Evolutionary conservation across 352 stramenopile species (phyloP).

Genomic region (Globisporangium orthogonon): DNA sequence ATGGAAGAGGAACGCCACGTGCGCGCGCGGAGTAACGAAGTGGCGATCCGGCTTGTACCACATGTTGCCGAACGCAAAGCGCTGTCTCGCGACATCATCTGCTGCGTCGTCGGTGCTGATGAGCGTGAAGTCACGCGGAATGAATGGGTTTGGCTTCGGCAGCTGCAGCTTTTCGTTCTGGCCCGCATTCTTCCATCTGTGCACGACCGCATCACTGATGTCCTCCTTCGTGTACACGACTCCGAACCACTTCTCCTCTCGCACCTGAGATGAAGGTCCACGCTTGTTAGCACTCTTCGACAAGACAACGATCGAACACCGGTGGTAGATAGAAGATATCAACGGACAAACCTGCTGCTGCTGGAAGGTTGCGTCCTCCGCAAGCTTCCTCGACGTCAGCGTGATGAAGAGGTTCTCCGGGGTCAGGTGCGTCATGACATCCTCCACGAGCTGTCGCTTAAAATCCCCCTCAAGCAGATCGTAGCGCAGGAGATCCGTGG

Average conservation of each 20-base stretch:
- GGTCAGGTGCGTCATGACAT: conserved; percentile 39
- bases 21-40: conserved; percentile 56
- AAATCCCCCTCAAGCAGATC: conserved; percentile 55
- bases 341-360: conserved; percentile 17
- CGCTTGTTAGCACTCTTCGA: background rate
- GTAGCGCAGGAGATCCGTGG: conserved; percentile 54
- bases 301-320: background rate
- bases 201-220: conserved; percentile 23
- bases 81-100: conserved; percentile 25
- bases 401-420: conserved; percentile 44
- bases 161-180: conserved; percentile 41
- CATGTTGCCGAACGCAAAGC: conserved; percentile 38
- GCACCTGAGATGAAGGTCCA: conserved; percentile 12
- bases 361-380: conserved; percentile 30
- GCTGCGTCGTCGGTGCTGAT: conserved; percentile 17
- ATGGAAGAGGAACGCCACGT: conserved; percentile 46
- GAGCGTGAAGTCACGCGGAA: conserved; percentile 61
- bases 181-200: conserved; percentile 29
- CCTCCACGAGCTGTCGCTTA: conserved; percentile 28
- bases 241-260: conserved; percentile 61
- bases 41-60: conserved; percentile 58
- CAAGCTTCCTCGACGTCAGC: conserved; percentile 40
- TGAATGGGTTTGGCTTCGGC: conserved; percentile 63
- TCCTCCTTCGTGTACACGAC: conserved; percentile 47
- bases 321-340: background rate